A percentile compares a stretch with the other conserved stretches of the same genome.
Conservation (phyloP, 2,329 filamentous ascomycete species). For the Phyllachora maydis region DNA sequence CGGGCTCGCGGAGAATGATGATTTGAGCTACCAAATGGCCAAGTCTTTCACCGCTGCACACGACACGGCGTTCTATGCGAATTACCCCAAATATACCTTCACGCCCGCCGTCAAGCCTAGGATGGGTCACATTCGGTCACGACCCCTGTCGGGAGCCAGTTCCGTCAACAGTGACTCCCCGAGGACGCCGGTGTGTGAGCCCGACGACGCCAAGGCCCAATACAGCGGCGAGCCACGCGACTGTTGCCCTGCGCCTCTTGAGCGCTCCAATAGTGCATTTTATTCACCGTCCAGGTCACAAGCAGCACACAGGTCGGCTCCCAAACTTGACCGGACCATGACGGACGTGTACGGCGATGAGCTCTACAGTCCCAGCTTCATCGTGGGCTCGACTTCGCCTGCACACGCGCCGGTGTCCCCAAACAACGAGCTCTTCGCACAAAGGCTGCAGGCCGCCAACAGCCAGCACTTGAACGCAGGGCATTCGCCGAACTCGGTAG, state of each 20-base stretch:
- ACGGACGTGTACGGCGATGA: constrained; percentile 74
- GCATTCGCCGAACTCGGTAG: constrained; percentile 24
- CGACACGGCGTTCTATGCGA: constrained; percentile 19
- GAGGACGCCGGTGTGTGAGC: constrained; percentile 31
- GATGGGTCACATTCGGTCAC: constrained; percentile 19
- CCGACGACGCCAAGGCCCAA: constrained; percentile 24
- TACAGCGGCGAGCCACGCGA: constrained; percentile 34
- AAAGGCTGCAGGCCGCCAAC: constrained; percentile 62
- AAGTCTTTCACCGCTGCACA: constrained; percentile 7
- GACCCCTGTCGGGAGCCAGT: constrained; percentile 34
- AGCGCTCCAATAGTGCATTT: no score
- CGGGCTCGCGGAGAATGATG: constrained; percentile 18
- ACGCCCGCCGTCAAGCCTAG: constrained; percentile 15
- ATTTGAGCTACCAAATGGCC: constrained; percentile 23
- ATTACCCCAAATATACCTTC: constrained; percentile 17
- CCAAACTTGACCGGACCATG: constrained; percentile 71
- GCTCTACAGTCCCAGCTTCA: constrained; percentile 54
- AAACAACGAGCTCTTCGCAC: constrained; percentile 43
- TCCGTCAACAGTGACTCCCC: constrained; percentile 37
- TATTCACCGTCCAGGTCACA: no score
- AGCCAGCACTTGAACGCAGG: constrained; percentile 45
- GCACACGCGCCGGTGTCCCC: constrained; percentile 27
- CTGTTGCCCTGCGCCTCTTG: no score
- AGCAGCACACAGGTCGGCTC: constrained; percentile 28
- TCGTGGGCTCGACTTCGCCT: constrained; percentile 15